Percentiles rank a stretch among this genome's conserved stretches.
phyloP scores from a whole-genome alignment of 805 yeast species.

The Metschnikowia vanudenii region DNA sequence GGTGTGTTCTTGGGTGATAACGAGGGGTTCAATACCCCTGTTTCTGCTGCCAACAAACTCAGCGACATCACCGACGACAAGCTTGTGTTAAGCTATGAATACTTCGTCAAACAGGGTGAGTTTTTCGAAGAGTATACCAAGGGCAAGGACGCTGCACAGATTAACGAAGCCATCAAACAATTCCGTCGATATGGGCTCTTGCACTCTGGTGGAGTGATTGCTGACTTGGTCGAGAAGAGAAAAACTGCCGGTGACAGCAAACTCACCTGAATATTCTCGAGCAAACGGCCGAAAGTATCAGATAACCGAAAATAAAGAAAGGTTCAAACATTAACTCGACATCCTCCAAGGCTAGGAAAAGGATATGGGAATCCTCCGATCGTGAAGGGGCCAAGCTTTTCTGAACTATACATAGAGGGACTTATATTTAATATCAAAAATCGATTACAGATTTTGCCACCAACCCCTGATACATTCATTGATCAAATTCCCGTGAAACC shows the following conservation, averaged over 20 bases:
- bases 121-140: conserved; percentile 40
- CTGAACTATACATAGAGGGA: no score
- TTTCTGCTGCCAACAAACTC: conserved; percentile 39
- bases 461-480: no score
- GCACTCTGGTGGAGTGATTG: conserved; percentile 43
- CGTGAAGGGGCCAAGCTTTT: no score
- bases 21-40: conserved; percentile 77
- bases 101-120: conserved; percentile 50
- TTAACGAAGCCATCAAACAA: conserved; percentile 49
- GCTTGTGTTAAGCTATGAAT: conserved; percentile 57
- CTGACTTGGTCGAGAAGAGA: conserved; percentile 39
- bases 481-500: no score
- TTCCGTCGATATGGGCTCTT: conserved; percentile 68
- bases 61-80: conserved; percentile 35
- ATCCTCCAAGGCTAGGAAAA: no score
- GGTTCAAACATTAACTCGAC: no score
- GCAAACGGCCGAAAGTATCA: no score
- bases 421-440: no score
- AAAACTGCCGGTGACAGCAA: conserved; percentile 29
- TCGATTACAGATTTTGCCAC: no score
- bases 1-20: conserved; percentile 68
- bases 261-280: conserved; percentile 2
- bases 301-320: no score
- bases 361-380: no score
- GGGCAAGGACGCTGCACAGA: conserved; percentile 40